These are phyloP conservation scores for Hippophae gyantsensis DNA, from an alignment of 306 rosid species.

Conservation along the genomic window DNA sequence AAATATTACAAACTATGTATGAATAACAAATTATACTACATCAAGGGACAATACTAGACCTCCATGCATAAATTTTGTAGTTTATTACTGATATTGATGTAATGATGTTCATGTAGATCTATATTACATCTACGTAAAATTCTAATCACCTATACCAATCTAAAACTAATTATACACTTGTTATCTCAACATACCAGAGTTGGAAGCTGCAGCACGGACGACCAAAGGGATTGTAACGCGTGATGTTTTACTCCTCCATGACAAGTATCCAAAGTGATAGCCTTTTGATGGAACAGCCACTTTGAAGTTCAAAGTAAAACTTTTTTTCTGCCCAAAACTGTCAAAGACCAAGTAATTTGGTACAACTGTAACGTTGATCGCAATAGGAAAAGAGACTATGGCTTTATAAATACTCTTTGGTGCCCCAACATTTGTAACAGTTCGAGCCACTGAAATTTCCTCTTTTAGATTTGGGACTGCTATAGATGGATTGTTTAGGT, in stretches of 20 bases:
- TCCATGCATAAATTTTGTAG: no score
- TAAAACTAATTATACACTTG: constrained; percentile 16
- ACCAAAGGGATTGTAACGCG: constrained; percentile 57
- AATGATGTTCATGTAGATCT: no score
- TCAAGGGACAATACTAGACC: no score
- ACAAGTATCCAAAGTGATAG: constrained; percentile 56
- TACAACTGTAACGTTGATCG: constrained; percentile 55
- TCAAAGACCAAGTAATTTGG: constrained; percentile 46
- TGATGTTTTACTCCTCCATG: constrained; percentile 42
- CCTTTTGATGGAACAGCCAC: constrained; percentile 47
- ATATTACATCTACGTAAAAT: no score
- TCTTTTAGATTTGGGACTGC: constrained; percentile 55
- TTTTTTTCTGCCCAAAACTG: constrained; percentile 45
- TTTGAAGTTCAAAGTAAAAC: constrained; percentile 48
- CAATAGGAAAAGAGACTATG: constrained; percentile 41
- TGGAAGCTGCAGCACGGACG: constrained; percentile 36
- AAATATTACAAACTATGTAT: no score
- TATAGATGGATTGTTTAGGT: constrained; percentile 69
- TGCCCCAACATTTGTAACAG: constrained; percentile 59
- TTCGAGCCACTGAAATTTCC: constrained; percentile 39
- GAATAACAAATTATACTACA: no score
- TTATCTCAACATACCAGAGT: constrained; percentile 40
- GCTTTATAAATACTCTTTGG: constrained; percentile 46
- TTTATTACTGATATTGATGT: no score
- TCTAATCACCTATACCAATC: no score